A percentile compares a stretch with the other conserved stretches of the same genome.
phyloP scores from a whole-genome alignment of 1,284 basidiomycete genomes.

The Microbotryum silenes-acaulis region DNA sequence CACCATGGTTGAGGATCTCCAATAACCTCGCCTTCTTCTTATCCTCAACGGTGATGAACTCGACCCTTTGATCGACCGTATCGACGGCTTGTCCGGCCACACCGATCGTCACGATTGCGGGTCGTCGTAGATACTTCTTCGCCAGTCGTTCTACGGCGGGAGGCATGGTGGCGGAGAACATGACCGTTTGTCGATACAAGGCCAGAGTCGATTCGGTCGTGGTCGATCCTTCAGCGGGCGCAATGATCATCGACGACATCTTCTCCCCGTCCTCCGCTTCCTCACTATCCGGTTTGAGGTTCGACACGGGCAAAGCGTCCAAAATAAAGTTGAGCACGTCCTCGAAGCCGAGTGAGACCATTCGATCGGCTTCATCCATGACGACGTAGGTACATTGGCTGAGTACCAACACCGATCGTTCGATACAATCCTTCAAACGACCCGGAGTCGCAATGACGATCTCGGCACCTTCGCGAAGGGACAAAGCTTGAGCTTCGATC shows the following conservation, averaged over 20 bases:
- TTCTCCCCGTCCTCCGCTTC: conserved; percentile 39
- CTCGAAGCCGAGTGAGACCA: conserved; percentile 98
- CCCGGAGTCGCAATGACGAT: conserved; percentile 98
- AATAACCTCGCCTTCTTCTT: conserved; percentile 82
- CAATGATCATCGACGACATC: conserved; percentile 32
- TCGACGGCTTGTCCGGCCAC: conserved; percentile 96
- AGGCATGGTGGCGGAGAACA: conserved; percentile 99
- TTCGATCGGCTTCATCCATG: conserved; percentile 98
- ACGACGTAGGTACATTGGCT: conserved; percentile 96
- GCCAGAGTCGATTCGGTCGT: conserved; percentile 20
- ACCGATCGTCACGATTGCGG: conserved; percentile 94
- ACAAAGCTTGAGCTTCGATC: conserved; percentile 95
- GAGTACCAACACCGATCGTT: conserved; percentile 87
- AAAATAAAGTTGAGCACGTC: conserved; percentile 88
- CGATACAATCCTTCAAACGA: conserved; percentile 93
- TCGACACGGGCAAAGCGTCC: conserved; percentile 77
- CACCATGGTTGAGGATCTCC: conserved; percentile 79
- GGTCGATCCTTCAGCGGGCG: conserved; percentile 18
- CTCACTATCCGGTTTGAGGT: conserved; percentile 65
- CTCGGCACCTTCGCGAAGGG: conserved; percentile 88
- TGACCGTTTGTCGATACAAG: conserved; percentile 38
- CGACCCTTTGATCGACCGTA: conserved; percentile 92
- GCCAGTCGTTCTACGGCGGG: conserved; percentile 88
- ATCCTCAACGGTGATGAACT: conserved; percentile 86
- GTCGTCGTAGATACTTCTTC: conserved; percentile 82